A percentile compares a stretch with the other conserved stretches of the same genome.
phyloP scores from a whole-genome alignment of 2,329 filamentous ascomycete genomes.

The Myotisia sp. region DNA sequence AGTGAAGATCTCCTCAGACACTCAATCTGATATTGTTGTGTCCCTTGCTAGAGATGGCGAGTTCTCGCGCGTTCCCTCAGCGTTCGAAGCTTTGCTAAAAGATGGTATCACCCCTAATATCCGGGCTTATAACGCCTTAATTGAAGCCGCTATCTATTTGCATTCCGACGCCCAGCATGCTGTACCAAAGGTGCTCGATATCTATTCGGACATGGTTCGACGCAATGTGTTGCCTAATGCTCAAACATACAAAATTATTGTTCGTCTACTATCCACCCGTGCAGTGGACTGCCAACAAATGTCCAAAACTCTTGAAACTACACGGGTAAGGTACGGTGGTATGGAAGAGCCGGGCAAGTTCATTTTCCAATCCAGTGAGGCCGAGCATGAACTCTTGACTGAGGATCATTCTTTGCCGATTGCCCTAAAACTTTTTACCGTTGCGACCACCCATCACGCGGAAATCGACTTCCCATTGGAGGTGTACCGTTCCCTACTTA shows the following conservation, averaged over 20 bases:
- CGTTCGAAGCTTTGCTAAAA: slow-evolving; percentile 81
- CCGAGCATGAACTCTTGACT: slow-evolving; percentile 70
- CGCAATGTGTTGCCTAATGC: slow-evolving; percentile 69
- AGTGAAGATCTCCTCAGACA: slow-evolving; percentile 37
- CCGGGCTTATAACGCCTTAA: slow-evolving; percentile 78
- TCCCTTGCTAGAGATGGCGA: slow-evolving; percentile 57
- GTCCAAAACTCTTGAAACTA: slow-evolving; percentile 62
- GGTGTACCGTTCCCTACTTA: slow-evolving; percentile 73
- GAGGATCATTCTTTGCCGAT: slow-evolving; percentile 80
- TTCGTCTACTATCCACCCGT: slow-evolving; percentile 65
- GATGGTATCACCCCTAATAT: slow-evolving; percentile 69
- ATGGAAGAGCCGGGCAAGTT: slow-evolving; percentile 74
- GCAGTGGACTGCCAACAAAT: slow-evolving; percentile 63
- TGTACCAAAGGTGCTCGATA: slow-evolving; percentile 79
- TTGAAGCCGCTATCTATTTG: slow-evolving; percentile 71
- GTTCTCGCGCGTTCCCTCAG: slow-evolving; percentile 74
- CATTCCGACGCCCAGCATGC: slow-evolving; percentile 67
- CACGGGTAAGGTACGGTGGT: slow-evolving; percentile 69
- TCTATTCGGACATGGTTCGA: slow-evolving; percentile 91
- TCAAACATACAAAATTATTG: slow-evolving; percentile 75
- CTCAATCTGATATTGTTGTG: slow-evolving; percentile 65
- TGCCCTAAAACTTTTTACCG: slow-evolving; percentile 72
- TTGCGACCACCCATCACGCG: slow-evolving; percentile 49
- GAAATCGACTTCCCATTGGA: slow-evolving; percentile 57
- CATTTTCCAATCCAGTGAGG: slow-evolving; percentile 75